phyloP scores from a whole-genome alignment of 2,329 filamentous ascomycete genomes.

The Juglanconis juglandina region DNA sequence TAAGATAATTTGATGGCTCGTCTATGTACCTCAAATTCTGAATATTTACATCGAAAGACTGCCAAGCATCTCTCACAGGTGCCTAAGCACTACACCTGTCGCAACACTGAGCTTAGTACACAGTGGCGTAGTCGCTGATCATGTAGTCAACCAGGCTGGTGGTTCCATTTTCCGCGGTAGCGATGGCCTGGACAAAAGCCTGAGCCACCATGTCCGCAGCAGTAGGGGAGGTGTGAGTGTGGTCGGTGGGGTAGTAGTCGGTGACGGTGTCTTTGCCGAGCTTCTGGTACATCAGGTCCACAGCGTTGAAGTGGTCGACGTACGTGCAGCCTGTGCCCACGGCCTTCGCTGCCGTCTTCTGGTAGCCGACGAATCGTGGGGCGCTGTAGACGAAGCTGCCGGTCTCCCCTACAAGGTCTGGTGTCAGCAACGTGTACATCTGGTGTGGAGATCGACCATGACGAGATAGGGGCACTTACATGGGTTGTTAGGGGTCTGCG shows the following conservation, averaged over 20 bases:
- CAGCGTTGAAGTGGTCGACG: slow-evolving; percentile 57
- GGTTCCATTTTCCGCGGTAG: slow-evolving; percentile 24
- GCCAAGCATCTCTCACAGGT: neutral
- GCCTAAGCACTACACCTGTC: neutral
- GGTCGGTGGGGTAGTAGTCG: slow-evolving; percentile 51
- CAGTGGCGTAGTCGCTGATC: slow-evolving; percentile 21
- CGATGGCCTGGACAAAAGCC: slow-evolving; percentile 54
- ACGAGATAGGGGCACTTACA: neutral
- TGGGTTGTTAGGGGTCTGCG: slow-evolving; percentile 58
- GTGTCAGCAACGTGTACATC: neutral
- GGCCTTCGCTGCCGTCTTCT: slow-evolving; percentile 32
- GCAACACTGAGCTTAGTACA: slow-evolving; percentile 18
- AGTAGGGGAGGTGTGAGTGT: slow-evolving; percentile 56
- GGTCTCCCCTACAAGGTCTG: slow-evolving; percentile 45
- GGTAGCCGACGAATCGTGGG: slow-evolving; percentile 55
- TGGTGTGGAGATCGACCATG: neutral
- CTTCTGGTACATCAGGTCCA: slow-evolving; percentile 45
- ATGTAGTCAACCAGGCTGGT: slow-evolving; percentile 25
- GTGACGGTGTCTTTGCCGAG: slow-evolving; percentile 47
- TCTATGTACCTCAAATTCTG: neutral
- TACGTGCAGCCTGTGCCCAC: slow-evolving; percentile 45
- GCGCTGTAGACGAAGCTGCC: slow-evolving; percentile 45
- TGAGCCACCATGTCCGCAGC: slow-evolving; percentile 53
- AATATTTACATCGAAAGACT: neutral
- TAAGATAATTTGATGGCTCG: neutral